These are phyloP conservation scores for Trapa bicornis DNA, from an alignment of 345 rosid genomes.

Conservation along the genomic window DNA sequence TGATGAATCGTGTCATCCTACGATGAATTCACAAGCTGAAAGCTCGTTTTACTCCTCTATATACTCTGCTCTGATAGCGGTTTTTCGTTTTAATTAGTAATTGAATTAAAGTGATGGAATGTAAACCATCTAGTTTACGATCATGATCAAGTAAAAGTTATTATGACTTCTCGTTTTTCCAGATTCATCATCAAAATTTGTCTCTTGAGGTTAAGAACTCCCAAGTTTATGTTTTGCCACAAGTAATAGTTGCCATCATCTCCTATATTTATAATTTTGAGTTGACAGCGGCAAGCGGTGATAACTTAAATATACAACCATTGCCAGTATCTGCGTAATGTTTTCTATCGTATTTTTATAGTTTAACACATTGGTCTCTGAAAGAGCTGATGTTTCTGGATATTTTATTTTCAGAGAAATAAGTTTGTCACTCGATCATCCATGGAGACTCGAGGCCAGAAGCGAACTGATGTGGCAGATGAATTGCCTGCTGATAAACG, in stretches of 20 bases:
- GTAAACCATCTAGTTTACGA: background rate
- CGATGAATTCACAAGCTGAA: background rate
- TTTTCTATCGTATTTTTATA: no score
- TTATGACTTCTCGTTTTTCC: background rate
- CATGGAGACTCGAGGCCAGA: constrained; percentile 90
- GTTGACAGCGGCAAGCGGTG: background rate
- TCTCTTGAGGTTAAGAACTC: background rate
- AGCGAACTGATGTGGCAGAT: constrained; percentile 56
- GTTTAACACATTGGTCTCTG: no score
- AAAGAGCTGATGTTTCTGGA: background rate
- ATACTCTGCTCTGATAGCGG: background rate
- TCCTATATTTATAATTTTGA: background rate
- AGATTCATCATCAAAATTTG: background rate
- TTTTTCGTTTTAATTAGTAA: background rate
- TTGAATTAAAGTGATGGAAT: background rate
- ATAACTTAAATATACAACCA: no score
- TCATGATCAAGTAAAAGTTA: background rate
- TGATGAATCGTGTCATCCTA: background rate
- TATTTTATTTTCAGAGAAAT: background rate
- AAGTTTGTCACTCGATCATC: background rate
- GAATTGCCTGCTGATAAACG: constrained; percentile 92
- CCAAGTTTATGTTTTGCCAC: background rate
- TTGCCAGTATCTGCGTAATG: no score
- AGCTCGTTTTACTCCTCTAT: background rate
- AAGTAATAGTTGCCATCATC: background rate